These are phyloP conservation scores for Stemphylium vesicarium DNA, from an alignment of 2,329 filamentous ascomycete genomes.

Conservation along the genomic window DNA sequence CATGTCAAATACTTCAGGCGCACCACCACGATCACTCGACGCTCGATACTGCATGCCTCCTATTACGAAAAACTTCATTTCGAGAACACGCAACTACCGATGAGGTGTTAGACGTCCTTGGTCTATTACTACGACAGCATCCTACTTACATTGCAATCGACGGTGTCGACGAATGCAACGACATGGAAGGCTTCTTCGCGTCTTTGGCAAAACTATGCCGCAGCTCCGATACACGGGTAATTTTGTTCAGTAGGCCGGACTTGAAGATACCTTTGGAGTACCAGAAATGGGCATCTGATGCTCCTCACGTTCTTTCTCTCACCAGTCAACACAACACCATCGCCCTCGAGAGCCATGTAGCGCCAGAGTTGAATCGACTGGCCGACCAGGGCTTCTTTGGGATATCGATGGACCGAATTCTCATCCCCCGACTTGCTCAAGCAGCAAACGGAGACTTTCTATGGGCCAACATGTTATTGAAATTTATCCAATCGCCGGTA, in stretches of 20 bases:
- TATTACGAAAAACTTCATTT: constrained; percentile 33
- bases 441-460: constrained; percentile 37
- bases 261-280: constrained; percentile 36
- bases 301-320: constrained; percentile 33
- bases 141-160: constrained; percentile 41
- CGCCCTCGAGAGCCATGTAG: constrained; percentile 28
- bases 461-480: constrained; percentile 34
- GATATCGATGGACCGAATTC: constrained; percentile 32
- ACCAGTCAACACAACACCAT: constrained; percentile 20
- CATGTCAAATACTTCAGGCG: constrained; percentile 32
- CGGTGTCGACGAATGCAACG: constrained; percentile 37
- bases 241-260: constrained; percentile 36
- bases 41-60: constrained; percentile 35
- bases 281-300: constrained; percentile 38
- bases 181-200: constrained; percentile 26
- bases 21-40: constrained; percentile 33
- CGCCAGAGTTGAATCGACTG: constrained; percentile 28
- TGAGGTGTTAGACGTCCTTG: constrained; percentile 33
- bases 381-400: constrained; percentile 41
- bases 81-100: constrained; percentile 34
- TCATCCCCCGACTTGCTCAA: constrained; percentile 25
- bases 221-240: constrained; percentile 29
- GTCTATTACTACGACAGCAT: constrained; percentile 38
- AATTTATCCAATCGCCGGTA: constrained; percentile 30
- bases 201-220: constrained; percentile 31